Percentiles rank a stretch among this genome's conserved stretches.
Evolutionary conservation across 371 early-diverging fungal species (phyloP).

Genomic region (Dichotomocladium elegans): DNA sequence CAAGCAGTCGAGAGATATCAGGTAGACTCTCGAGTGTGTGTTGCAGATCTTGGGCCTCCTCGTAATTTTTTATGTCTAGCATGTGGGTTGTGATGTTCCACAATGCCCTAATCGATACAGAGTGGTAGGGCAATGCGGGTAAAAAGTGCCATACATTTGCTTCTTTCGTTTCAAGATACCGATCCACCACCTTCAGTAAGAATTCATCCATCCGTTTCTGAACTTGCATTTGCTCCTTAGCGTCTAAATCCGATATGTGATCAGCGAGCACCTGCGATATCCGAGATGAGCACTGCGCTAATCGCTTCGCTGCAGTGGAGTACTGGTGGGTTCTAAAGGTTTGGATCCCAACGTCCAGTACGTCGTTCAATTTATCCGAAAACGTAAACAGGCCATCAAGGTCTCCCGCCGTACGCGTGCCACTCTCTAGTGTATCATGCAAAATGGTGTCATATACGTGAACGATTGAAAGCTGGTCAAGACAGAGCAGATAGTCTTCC

Average conservation of each 20-base stretch:
- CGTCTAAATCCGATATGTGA: constrained; percentile 14
- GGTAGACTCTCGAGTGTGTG: constrained; percentile 13
- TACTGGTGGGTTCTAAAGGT: constrained; percentile 11
- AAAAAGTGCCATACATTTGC: constrained; percentile 44
- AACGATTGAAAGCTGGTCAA: constrained; percentile 61
- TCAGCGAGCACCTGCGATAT: constrained; percentile 28
- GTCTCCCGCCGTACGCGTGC: not conserved
- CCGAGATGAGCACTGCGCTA: constrained; percentile 43
- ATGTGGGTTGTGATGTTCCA: constrained; percentile 27
- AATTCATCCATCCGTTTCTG: constrained; percentile 17
- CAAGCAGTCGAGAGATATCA: constrained; percentile 23
- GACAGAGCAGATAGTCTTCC: constrained; percentile 53
- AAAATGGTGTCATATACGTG: constrained; percentile 11
- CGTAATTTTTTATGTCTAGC: constrained; percentile 14
- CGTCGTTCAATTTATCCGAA: constrained; percentile 21
- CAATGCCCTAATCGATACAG: constrained; percentile 32
- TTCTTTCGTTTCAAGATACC: constrained; percentile 22
- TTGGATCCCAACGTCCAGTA: constrained; percentile 18
- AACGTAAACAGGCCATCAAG: constrained; percentile 15
- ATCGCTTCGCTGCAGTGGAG: constrained; percentile 28
- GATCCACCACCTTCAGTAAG: constrained; percentile 6
- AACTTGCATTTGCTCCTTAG: not conserved
- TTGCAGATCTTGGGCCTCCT: constrained; percentile 7
- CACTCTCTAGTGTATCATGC: not conserved
- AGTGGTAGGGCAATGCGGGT: constrained; percentile 47